Percentiles rank a stretch among this genome's conserved stretches.
phyloP scores from a whole-genome alignment of 441 rosid genomes.

The Aleurites moluccanus region DNA sequence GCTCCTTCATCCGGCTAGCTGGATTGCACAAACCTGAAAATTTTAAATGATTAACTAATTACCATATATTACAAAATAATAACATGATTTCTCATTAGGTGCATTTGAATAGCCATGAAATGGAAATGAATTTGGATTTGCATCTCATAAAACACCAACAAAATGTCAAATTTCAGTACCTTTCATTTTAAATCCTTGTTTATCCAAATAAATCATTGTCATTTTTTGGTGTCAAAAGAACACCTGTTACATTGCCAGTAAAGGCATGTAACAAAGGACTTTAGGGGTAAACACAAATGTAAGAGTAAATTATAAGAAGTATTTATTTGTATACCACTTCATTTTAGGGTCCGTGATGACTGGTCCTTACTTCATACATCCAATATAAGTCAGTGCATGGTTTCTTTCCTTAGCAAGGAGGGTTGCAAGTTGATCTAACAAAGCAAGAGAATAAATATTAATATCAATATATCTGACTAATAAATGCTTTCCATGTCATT shows the following conservation, averaged over 20 bases:
- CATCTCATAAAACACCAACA: not conserved
- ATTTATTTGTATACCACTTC: conserved; percentile 57
- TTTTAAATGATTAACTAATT: conserved; percentile 6
- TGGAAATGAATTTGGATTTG: too few relatives aligned
- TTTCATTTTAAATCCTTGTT: not conserved
- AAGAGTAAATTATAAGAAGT: not conserved
- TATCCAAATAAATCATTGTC: not conserved
- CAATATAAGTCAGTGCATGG: conserved; percentile 58
- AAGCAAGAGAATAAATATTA: not conserved
- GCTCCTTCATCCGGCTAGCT: conserved; percentile 52
- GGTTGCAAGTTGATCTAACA: conserved; percentile 72
- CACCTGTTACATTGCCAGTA: not conserved
- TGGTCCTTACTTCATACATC: conserved; percentile 92
- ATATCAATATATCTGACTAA: not conserved
- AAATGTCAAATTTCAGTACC: too few relatives aligned
- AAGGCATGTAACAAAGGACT: not conserved
- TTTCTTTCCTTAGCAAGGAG: conserved; percentile 75
- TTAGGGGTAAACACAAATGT: not conserved
- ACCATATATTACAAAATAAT: not conserved
- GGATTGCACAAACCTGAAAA: conserved; percentile 71
- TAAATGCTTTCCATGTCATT: not conserved
- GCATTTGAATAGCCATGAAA: not conserved
- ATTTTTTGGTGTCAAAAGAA: not conserved
- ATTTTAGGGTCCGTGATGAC: conserved; percentile 73
- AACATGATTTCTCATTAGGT: not conserved